These are phyloP conservation scores for Geranomyces variabilis DNA, from an alignment of 192 early-diverging fungal species.

Conservation along the genomic window DNA sequence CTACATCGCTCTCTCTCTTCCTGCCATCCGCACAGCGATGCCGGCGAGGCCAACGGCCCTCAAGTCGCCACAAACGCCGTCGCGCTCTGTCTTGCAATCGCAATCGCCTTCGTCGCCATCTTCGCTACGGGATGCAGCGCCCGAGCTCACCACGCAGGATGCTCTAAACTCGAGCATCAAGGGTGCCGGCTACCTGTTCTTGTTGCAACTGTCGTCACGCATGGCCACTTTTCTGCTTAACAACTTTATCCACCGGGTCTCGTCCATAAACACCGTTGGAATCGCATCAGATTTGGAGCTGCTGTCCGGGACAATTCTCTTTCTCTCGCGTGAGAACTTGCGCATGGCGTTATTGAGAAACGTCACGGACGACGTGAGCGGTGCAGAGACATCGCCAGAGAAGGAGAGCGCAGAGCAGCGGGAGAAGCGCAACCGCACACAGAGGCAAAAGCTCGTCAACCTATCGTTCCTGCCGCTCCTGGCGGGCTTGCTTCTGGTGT, in stretches of 20 bases:
- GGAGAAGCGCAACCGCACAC: not conserved
- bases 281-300: conserved; percentile 86
- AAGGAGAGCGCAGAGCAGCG: not conserved
- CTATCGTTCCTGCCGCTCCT: conserved; percentile 72
- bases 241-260: conserved; percentile 73
- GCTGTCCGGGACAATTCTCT: conserved; percentile 84
- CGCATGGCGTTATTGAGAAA: conserved; percentile 52
- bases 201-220: conserved; percentile 42
- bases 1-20: no score
- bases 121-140: no score
- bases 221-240: conserved; percentile 78
- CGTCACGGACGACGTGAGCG: not conserved
- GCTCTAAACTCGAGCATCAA: conserved; percentile 25
- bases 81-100: no score
- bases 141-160: not conserved
- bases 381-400: not conserved
- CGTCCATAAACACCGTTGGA: conserved; percentile 75
- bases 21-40: no score
- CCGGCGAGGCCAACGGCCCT: no score
- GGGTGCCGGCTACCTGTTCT: conserved; percentile 40
- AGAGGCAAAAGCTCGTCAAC: conserved; percentile 67
- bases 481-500: conserved; percentile 63
- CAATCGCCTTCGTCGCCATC: no score
- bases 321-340: conserved; percentile 75
- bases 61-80: no score